Evolutionary conservation across 192 early-diverging fungal species (phyloP), one percentile per base, ranked within the genome.

Genomic region (Entomortierella lignicola): DNA sequence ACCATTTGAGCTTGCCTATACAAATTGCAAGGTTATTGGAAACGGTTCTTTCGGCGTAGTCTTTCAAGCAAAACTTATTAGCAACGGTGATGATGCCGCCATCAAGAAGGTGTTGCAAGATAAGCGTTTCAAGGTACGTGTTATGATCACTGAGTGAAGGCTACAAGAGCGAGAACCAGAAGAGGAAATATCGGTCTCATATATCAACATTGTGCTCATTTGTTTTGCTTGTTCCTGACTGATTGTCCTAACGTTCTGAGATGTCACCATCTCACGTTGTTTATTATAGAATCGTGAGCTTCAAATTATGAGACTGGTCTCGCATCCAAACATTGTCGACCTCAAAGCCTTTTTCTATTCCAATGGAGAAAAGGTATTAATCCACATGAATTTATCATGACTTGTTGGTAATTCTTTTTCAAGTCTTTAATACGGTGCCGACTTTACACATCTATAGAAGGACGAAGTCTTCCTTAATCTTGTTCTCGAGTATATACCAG

Each of bases 101-200:
- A 96, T 99, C 67, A 99, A 99, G 85, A 98, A 98, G 84, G 98
- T 99, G 7, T 82, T 98, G 34, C 98, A 98, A 88, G 98, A 99
- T 81, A 96, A 94, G 83, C 91, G 98, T 37, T 99, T 98, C 89
- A 99, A 99, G 89, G 94, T 94, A 85, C 59, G 30, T 17, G 23
- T 17, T 57, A 20, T 8, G 26, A 2, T 23, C 25, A 27, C 10
- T 4, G 52, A 18, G 15, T 12, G 20, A 47, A 47, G 15, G 15
- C 12, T 47, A 26, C 54, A 55, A 25, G 26, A 12, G 26, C 2
- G 26, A 26, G 26, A 54, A 54, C 12, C 12, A 54, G 26, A 26
- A 54, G 32, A 34, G 32, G 53, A 13, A 20, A 53, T 63, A 27
- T 13, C 34, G 5, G 34, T 4, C 34, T 37, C 34, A n/a, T 37